Evolutionary conservation across 2,329 filamentous ascomycete genomes (phyloP).

Genomic region (Penicillium sp.): DNA sequence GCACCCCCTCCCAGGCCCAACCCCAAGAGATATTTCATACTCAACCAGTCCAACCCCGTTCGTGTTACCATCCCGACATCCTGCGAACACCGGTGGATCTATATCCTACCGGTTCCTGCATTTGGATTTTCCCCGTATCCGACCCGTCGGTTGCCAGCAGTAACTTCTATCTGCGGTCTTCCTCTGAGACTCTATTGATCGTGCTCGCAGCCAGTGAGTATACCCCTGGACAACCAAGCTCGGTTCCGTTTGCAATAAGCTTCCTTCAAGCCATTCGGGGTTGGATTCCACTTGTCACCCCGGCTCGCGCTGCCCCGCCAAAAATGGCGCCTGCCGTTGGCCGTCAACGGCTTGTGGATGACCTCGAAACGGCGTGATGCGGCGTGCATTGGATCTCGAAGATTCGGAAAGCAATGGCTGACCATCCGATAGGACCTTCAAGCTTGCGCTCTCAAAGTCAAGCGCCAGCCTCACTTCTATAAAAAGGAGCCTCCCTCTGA

Average conservation of each 20-base stretch:
- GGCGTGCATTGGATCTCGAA: not conserved
- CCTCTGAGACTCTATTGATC: not conserved
- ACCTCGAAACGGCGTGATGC: not conserved
- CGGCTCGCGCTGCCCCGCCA: conserved; percentile 8
- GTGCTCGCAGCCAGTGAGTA: conserved; percentile 10
- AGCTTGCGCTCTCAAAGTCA: not conserved
- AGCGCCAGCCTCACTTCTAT: conserved; percentile 8
- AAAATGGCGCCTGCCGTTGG: conserved; percentile 9
- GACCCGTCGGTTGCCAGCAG: conserved; percentile 16
- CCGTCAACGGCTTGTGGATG: conserved; percentile 2
- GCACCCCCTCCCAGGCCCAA: not conserved
- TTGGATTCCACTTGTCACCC: conserved; percentile 10
- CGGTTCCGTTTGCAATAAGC: conserved; percentile 18
- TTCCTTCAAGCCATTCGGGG: conserved; percentile 16
- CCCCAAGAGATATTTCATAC: conserved; percentile 16
- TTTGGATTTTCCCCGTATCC: not conserved
- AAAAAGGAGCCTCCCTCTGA: conserved; percentile 7
- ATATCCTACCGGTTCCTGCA: conserved; percentile 19
- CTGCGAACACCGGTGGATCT: conserved; percentile 7
- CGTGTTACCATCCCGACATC: conserved; percentile 12
- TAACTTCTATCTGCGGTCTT: conserved; percentile 16
- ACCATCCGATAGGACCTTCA: not conserved
- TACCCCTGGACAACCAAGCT: conserved; percentile 3
- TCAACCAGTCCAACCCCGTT: conserved; percentile 18
- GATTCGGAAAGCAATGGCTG: not conserved